Evolutionary conservation across 1,139 yeast genomes (phyloP).

Genomic region (Yamadazyma triangularis): DNA sequence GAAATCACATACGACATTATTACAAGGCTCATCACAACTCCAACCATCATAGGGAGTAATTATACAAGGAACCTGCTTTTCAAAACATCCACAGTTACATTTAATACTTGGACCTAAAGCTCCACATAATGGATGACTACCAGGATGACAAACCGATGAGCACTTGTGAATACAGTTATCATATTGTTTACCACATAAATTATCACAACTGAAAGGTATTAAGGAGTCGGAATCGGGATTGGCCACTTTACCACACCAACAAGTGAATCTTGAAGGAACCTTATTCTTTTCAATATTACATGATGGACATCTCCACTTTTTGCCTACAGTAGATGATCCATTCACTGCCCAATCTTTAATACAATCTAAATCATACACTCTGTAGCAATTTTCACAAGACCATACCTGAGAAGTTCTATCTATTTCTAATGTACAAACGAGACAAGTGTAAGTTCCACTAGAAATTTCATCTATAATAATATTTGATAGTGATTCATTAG

Average conservation of each 20-base stretch:
- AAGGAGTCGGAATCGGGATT: constrained; percentile 61
- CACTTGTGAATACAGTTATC: constrained; percentile 73
- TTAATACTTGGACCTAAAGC: constrained; percentile 66
- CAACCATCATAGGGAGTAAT: constrained; percentile 72
- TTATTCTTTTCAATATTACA: constrained; percentile 57
- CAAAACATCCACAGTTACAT: constrained; percentile 72
- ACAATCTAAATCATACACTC: constrained; percentile 81
- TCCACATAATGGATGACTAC: constrained; percentile 80
- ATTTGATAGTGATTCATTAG: constrained; percentile 28
- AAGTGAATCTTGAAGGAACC: constrained; percentile 61
- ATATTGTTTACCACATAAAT: constrained; percentile 59
- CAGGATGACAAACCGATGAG: constrained; percentile 78
- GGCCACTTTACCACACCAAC: constrained; percentile 86
- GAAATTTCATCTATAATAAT: constrained; percentile 52
- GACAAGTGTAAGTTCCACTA: constrained; percentile 67
- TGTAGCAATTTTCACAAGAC: constrained; percentile 67
- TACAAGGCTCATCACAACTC: constrained; percentile 63
- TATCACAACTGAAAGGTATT: constrained; percentile 88
- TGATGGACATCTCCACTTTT: constrained; percentile 84
- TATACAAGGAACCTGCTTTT: constrained; percentile 66
- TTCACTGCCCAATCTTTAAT: constrained; percentile 77
- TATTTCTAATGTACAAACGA: constrained; percentile 81
- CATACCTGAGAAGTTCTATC: constrained; percentile 65
- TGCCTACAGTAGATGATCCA: constrained; percentile 54
- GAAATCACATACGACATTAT: constrained; percentile 62